Evolutionary conservation across 805 yeast genomes (phyloP).

Genomic region (Hanseniaspora pseudoguilliermondii): DNA sequence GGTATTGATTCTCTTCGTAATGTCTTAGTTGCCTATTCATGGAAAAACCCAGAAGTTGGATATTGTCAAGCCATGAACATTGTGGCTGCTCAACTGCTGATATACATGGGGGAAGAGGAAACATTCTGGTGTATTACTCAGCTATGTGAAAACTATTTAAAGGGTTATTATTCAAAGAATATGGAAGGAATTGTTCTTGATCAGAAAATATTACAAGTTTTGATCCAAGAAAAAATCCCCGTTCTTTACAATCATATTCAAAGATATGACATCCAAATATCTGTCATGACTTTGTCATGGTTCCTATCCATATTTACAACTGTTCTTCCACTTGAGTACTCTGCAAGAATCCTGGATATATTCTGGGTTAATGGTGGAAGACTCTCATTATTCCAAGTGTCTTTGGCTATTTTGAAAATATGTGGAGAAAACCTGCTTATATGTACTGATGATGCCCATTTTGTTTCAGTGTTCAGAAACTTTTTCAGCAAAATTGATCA

Average conservation of each 20-base stretch:
- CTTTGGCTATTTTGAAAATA: conserved; percentile 74
- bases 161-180: conserved; percentile 91
- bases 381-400: conserved; percentile 72
- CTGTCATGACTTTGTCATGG: conserved; percentile 94
- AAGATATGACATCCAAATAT: conserved; percentile 72
- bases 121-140: conserved; percentile 85
- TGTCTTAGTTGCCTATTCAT: conserved; percentile 85
- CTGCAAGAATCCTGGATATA: conserved; percentile 81
- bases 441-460: conserved; percentile 84
- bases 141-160: conserved; percentile 72
- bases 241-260: conserved; percentile 70
- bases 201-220: conserved; percentile 82
- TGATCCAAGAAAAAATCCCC: conserved; percentile 85
- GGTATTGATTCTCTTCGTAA: conserved; percentile 78
- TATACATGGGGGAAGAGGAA: conserved; percentile 89
- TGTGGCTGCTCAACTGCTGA: conserved; percentile 63
- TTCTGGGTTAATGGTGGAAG: conserved; percentile 82
- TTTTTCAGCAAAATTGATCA: conserved; percentile 76
- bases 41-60: conserved; percentile 95
- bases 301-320: conserved; percentile 78
- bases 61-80: conserved; percentile 99
- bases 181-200: conserved; percentile 95
- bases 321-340: conserved; percentile 88
- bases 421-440: conserved; percentile 73
- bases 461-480: conserved; percentile 70